Evolutionary conservation across 1,284 basidiomycete species (phyloP).

Genomic region (Boletus smithii): DNA sequence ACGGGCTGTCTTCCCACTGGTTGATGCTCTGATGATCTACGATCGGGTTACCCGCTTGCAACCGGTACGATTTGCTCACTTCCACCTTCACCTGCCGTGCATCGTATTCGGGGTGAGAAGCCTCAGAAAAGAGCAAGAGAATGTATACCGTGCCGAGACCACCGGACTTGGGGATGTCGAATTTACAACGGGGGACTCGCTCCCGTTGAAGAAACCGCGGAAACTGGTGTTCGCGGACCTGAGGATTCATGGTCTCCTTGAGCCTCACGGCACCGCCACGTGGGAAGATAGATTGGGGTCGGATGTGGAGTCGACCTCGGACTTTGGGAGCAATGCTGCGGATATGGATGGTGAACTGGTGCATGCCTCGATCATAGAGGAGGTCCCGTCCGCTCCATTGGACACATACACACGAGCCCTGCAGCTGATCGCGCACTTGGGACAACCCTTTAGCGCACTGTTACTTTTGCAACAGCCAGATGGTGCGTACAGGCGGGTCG

Average conservation of each 20-base stretch:
- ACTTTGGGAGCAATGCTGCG: background rate
- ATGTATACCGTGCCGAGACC: background rate
- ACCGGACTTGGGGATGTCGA: background rate
- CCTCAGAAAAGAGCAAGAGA: background rate
- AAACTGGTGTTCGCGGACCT: conserved; percentile 1
- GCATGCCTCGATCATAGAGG: background rate
- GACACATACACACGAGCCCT: background rate
- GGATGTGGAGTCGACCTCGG: background rate
- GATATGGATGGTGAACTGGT: background rate
- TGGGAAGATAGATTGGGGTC: background rate
- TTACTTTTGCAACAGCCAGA: background rate
- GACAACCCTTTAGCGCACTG: background rate
- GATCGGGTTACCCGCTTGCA: conserved; percentile 1
- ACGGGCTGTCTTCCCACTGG: background rate
- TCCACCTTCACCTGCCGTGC: conserved; percentile 4
- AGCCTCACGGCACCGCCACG: background rate
- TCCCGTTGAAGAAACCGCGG: background rate
- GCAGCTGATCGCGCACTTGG: background rate
- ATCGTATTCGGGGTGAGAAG: background rate
- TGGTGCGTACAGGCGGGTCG: background rate
- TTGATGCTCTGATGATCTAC: background rate
- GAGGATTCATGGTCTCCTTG: background rate
- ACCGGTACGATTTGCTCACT: background rate
- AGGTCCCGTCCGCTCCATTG: background rate
- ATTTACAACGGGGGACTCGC: background rate